phyloP scores from a whole-genome alignment of 2,329 filamentous ascomycete genomes.

The Curvularia sp. region DNA sequence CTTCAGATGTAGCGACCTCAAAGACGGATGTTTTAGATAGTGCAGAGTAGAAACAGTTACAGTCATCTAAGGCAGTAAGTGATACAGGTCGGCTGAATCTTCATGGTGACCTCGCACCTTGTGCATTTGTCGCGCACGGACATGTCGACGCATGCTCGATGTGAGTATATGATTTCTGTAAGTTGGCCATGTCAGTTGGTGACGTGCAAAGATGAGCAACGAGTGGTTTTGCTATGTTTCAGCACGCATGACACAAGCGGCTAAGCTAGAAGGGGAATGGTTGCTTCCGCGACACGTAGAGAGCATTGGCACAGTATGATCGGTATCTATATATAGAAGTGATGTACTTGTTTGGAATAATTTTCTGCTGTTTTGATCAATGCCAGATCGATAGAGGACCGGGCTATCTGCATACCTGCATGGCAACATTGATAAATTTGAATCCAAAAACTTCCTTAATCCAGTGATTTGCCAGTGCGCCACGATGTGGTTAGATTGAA shows the following conservation, averaged over 20 bases:
- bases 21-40: conserved; percentile 21
- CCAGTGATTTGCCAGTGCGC: not conserved
- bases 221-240: conserved; percentile 5
- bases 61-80: conserved; percentile 10
- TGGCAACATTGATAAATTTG: not conserved
- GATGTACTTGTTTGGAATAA: not conserved
- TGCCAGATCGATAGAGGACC: not conserved
- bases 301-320: not conserved
- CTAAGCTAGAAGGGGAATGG: conserved; percentile 14
- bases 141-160: conserved; percentile 22
- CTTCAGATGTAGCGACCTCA: conserved; percentile 14
- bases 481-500: not conserved
- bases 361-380: not conserved
- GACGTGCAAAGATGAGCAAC: not conserved
- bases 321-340: not conserved
- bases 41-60: conserved; percentile 24
- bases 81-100: not conserved
- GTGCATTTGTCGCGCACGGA: conserved; percentile 9
- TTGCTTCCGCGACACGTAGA: not conserved
- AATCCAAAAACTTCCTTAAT: not conserved
- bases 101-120: conserved; percentile 14
- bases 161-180: conserved; percentile 12
- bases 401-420: not conserved
- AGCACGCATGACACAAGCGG: conserved; percentile 2
- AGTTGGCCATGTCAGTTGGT: conserved; percentile 10